These are phyloP conservation scores for Globisporangium polare DNA, from an alignment of 352 stramenopile species.

Conservation along the genomic window DNA sequence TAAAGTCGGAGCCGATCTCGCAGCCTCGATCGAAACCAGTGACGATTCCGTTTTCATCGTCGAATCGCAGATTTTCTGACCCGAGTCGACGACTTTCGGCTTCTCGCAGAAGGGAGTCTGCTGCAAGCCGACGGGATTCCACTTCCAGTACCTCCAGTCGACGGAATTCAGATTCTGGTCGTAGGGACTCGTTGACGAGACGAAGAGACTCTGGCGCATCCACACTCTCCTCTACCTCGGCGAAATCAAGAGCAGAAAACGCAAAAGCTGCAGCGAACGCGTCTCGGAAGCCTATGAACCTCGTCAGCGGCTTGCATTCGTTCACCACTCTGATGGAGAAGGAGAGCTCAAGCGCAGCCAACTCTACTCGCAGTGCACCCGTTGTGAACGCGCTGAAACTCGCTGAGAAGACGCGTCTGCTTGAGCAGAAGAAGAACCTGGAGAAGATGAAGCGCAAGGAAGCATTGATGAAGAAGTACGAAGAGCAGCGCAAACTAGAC, in stretches of 20 bases:
- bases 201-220: constrained; percentile 47
- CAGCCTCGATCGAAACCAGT: constrained; percentile 1
- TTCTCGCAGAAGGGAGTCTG: constrained; percentile 4
- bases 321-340: constrained; percentile 70
- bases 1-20: constrained; percentile 3
- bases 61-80: constrained; percentile 14
- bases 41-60: constrained; percentile 13
- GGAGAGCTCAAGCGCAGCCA: constrained; percentile 26
- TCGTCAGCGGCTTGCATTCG: constrained; percentile 71
- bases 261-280: constrained; percentile 1
- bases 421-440: constrained; percentile 63
- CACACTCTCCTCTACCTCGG: constrained; percentile 48
- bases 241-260: constrained; percentile 23
- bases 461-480: constrained; percentile 62
- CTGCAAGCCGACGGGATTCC: constrained; percentile 9
- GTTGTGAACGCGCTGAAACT: constrained; percentile 70
- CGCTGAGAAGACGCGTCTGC: constrained; percentile 55
- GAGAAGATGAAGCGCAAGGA: constrained; percentile 66
- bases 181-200: constrained; percentile 6
- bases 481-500: constrained; percentile 59
- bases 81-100: constrained; percentile 7
- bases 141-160: constrained; percentile 2
- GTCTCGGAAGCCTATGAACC: constrained; percentile 46
- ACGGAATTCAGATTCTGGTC: constrained; percentile 9
- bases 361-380: constrained; percentile 34